Evolutionary conservation across 305 asterid genomes (phyloP), one percentile per base, ranked within the genome.

Genomic region (Salvia sclarea): DNA sequence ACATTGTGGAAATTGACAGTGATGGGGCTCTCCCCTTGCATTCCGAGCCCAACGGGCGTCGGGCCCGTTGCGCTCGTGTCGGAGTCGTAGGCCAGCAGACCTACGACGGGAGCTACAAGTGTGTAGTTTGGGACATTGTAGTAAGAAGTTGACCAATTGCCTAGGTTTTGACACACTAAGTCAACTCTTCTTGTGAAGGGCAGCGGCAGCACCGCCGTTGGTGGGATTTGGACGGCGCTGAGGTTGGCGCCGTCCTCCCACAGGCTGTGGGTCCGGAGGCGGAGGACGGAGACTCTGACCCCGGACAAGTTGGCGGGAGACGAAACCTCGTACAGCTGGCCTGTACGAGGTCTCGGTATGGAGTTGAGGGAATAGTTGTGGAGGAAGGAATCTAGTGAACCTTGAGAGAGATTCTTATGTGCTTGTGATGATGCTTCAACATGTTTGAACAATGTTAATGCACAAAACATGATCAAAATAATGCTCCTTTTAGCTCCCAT

Each of bases 41-140:
- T n/a, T 4, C 30, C 40, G 3, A 92, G 77, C 83, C 72, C 82
- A 25, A 84, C 8, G 18, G 12, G 73, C 2, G 66, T 80, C 7
- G 37, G 35, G 49, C 53, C 28, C 3, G 43, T 47, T 9, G 73
- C 20, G 37, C 71, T 56, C 40, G 16, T 24, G 57, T 71, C 72
- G 18, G 94, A 66, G 59, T 88, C 87, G n/a, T 86, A 90, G 33
- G 75, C 85, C 8, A 81, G 30, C 1, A 89, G 31, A 18, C 96
- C 98, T 40, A 88, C 14, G 7, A 92, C 95, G 16, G 98, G 96
- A n/a, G 89, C 75, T 4, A 88, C 77, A 4, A 86, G 43, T 0
- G 85, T 80, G 75, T 86, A 57, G 55, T 76, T 78, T 1, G 88
- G 80, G 56, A 86, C 86, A 48, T 64, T 80, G 76, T 88, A 92